phyloP scores from a whole-genome alignment of 2,329 filamentous ascomycete species.

The Aspergillus pseudotamarii region DNA sequence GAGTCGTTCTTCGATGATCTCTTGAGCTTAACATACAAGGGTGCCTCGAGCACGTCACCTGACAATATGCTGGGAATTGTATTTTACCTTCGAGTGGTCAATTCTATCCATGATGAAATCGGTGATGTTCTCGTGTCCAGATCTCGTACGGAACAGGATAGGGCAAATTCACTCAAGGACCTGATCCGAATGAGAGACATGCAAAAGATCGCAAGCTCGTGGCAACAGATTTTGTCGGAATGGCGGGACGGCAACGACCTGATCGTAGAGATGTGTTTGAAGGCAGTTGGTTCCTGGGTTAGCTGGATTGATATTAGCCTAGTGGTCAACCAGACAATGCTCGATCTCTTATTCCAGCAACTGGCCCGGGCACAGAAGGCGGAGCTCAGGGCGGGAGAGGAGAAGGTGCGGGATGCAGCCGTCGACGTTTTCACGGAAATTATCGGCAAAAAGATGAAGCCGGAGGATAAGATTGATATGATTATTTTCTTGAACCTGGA shows the following conservation, averaged over 20 bases:
- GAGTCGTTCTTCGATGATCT: conserved; percentile 90
- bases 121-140: conserved; percentile 86
- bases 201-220: conserved; percentile 81
- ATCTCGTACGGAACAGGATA: conserved; percentile 75
- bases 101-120: conserved; percentile 94
- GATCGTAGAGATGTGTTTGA: conserved; percentile 84
- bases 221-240: conserved; percentile 84
- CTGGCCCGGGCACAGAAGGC: conserved; percentile 72
- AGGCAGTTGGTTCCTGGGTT: conserved; percentile 94
- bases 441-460: conserved; percentile 96
- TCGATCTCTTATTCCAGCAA: conserved; percentile 81
- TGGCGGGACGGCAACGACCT: conserved; percentile 72
- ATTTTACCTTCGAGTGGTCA: conserved; percentile 84
- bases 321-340: conserved; percentile 86
- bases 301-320: conserved; percentile 98
- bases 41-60: conserved; percentile 57
- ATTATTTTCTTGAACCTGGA: conserved; percentile 87
- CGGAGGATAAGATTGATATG: conserved; percentile 89
- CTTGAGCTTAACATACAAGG: conserved; percentile 69
- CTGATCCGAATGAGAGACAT: conserved; percentile 84
- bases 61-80: conserved; percentile 77
- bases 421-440: conserved; percentile 96
- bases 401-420: conserved; percentile 84
- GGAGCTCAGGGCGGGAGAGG: conserved; percentile 67
- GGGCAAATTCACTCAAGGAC: conserved; percentile 89